phyloP scores from a whole-genome alignment of 2,329 filamentous ascomycete species.

The Thermomyces lanuginosus region DNA sequence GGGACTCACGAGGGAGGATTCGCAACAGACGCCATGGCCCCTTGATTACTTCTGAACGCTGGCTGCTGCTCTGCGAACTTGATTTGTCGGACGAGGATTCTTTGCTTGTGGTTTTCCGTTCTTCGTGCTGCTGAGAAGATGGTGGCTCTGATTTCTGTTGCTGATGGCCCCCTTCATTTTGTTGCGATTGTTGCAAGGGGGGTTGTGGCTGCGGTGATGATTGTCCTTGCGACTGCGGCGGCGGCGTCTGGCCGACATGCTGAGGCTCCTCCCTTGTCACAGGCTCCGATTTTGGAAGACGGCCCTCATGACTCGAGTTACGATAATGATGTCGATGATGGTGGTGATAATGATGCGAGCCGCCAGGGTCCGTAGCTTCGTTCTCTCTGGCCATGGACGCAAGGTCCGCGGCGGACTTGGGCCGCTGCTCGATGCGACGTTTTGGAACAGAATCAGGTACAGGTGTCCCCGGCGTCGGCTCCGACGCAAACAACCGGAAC shows the following conservation, averaged over 20 bases:
- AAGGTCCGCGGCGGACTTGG: conserved; percentile 23
- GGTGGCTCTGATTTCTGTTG: background rate
- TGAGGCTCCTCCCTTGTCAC: conserved; percentile 10
- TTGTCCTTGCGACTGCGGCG: conserved; percentile 4
- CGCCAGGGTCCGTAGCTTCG: conserved; percentile 8
- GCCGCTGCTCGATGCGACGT: conserved; percentile 14
- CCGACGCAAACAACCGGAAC: conserved; percentile 78
- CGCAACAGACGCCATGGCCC: conserved; percentile 83
- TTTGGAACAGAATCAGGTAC: conserved; percentile 26
- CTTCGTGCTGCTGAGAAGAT: conserved; percentile 2
- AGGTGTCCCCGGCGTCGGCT: conserved; percentile 55
- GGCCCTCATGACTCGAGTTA: conserved; percentile 3
- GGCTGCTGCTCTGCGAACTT: conserved; percentile 12
- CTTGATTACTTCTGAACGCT: conserved; percentile 59
- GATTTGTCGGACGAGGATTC: conserved; percentile 22
- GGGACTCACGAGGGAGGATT: conserved; percentile 71
- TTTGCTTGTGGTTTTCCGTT: conserved; percentile 22
- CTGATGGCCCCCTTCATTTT: background rate
- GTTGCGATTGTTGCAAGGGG: conserved; percentile 9
- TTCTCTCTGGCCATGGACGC: conserved; percentile 12
- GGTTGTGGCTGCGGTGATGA: conserved; percentile 4
- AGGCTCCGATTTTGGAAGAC: conserved; percentile 7
- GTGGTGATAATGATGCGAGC: conserved; percentile 2
- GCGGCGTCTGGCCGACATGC: conserved; percentile 2
- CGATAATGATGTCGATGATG: conserved; percentile 5